Conservation (phyloP, 2,329 filamentous ascomycete genomes). For the Macroventuria anomochaeta region DNA sequence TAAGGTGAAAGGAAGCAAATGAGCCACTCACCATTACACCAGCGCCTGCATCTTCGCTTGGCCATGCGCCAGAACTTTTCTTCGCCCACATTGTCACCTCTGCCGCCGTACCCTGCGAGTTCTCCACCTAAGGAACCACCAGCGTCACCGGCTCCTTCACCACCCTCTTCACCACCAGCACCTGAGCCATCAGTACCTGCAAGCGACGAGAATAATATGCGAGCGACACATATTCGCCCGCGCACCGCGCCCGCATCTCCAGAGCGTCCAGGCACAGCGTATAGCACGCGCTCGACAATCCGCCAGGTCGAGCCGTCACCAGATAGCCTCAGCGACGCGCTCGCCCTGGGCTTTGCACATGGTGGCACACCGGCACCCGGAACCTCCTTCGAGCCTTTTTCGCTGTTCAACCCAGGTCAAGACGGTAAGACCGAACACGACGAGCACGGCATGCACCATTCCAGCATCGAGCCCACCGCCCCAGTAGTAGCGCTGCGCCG, state of each 20-base stretch:
- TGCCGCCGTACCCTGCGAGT: neutral
- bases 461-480: constrained; percentile 1
- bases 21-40: constrained; percentile 16
- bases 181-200: neutral
- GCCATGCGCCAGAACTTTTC: constrained; percentile 13
- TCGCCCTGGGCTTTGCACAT: constrained; percentile 8
- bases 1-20: constrained; percentile 3
- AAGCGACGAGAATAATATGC: constrained; percentile 12
- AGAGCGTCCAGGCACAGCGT: constrained; percentile 28
- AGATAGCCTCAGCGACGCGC: constrained; percentile 18
- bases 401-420: neutral
- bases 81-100: constrained; percentile 4
- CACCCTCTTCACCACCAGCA: neutral
- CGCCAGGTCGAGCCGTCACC: constrained; percentile 40
- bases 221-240: constrained; percentile 25
- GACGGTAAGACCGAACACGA: neutral
- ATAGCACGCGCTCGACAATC: constrained; percentile 34
- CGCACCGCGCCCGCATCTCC: constrained; percentile 17
- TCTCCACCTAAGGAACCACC: neutral
- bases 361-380: constrained; percentile 1
- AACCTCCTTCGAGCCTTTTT: constrained; percentile 8
- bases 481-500: neutral
- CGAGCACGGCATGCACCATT: neutral
- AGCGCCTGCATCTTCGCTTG: constrained; percentile 10
- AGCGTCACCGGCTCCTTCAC: neutral